Conservation (phyloP, 2,329 filamentous ascomycete genomes). For the Fusarium musae region DNA sequence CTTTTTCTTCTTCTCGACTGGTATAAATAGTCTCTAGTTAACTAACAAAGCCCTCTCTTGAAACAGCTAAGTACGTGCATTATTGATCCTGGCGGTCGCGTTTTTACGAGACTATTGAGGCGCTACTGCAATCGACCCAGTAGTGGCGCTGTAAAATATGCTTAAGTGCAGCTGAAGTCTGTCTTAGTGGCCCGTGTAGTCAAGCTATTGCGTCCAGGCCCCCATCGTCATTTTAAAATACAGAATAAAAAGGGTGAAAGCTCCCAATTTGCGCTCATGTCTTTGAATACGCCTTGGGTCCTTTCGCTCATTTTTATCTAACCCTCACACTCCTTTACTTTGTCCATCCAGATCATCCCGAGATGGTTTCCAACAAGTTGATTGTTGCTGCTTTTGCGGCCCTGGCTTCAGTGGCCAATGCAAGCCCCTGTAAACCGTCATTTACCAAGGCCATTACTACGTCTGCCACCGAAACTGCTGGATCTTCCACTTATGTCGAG, state of each 20-base stretch:
- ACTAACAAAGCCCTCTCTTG: accelerated
- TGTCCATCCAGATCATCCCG: not conserved
- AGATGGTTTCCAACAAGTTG: not conserved
- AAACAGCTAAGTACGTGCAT: not conserved
- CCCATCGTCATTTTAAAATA: not conserved
- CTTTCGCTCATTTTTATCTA: not conserved
- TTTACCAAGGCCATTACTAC: not conserved
- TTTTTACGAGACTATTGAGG: not conserved
- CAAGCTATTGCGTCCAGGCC: not conserved
- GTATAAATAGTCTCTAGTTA: no score
- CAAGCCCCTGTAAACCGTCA: not conserved
- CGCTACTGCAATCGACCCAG: not conserved
- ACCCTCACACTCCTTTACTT: not conserved
- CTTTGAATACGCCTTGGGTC: not conserved
- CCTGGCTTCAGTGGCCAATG: not conserved
- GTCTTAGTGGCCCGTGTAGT: not conserved
- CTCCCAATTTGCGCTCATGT: not conserved
- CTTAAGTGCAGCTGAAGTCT: not conserved
- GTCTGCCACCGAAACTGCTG: not conserved
- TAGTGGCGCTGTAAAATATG: not conserved
- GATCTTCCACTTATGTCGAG: not conserved
- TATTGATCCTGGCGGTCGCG: accelerated
- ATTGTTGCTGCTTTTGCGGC: not conserved
- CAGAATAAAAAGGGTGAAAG: not conserved
- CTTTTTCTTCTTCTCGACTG: not conserved